Conservation (phyloP, 805 yeast species). For the Ogataea trehaloabstinens region DNA sequence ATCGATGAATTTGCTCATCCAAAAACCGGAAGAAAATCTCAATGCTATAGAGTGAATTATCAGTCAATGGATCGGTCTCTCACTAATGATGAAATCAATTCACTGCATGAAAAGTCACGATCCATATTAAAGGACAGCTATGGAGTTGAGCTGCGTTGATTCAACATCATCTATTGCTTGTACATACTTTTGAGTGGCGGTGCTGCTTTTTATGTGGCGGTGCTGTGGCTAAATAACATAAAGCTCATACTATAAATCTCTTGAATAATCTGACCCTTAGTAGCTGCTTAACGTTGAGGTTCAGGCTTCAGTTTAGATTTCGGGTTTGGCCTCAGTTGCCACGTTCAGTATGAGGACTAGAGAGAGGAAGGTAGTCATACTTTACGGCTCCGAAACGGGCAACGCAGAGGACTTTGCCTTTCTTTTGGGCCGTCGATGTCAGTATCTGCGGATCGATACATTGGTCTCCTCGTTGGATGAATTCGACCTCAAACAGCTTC, state of each 20-base stretch:
- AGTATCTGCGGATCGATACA: constrained; percentile 50
- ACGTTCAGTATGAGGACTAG: neutral
- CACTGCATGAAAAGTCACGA: constrained; percentile 65
- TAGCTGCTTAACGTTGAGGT: too few relatives aligned
- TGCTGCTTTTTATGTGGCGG: too few relatives aligned
- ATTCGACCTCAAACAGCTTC: constrained; percentile 52
- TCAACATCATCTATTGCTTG: too few relatives aligned
- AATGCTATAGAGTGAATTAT: constrained; percentile 86
- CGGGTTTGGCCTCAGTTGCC: too few relatives aligned
- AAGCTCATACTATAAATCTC: too few relatives aligned
- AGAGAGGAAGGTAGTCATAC: constrained; percentile 44
- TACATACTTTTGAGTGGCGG: neutral
- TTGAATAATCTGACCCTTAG: too few relatives aligned
- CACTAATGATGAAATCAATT: constrained; percentile 81
- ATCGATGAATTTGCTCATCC: constrained; percentile 87
- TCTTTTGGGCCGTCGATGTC: constrained; percentile 53
- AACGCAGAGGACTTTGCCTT: constrained; percentile 84
- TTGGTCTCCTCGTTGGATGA: constrained; percentile 56
- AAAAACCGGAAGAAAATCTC: constrained; percentile 69
- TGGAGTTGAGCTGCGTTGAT: constrained; percentile 53
- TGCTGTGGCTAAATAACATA: too few relatives aligned
- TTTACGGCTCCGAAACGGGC: constrained; percentile 93
- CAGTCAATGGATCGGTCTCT: constrained; percentile 95
- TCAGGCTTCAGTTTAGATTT: too few relatives aligned
- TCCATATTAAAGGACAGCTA: constrained; percentile 49